Conservation (phyloP, 164 flowering plant genomes). For the Umbilicus rupestris region DNA sequence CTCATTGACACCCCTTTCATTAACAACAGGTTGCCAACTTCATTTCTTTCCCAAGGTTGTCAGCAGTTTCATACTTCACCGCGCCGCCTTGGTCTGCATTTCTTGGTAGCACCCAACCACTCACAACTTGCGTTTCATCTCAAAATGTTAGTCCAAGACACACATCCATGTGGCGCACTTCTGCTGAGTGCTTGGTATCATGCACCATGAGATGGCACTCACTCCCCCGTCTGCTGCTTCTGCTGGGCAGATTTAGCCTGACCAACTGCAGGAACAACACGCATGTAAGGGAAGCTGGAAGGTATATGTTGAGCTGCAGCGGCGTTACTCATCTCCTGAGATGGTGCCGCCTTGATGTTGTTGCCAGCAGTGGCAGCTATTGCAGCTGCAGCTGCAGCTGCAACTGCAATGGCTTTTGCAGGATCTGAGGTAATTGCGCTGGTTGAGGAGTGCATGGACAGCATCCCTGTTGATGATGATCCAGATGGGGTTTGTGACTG, state of each 20-base stretch:
- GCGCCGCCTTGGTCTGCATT: no score
- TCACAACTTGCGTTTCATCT: no score
- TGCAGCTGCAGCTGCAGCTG: constrained; percentile 43
- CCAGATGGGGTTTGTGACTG: constrained; percentile 30
- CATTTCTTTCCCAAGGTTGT: no score
- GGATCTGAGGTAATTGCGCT: constrained; percentile 22
- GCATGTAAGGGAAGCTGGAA: no score
- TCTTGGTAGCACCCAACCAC: no score
- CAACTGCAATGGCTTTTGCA: constrained; percentile 62
- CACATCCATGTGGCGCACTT: no score
- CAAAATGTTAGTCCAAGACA: no score
- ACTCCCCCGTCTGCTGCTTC: constrained; percentile 80
- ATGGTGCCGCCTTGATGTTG: constrained; percentile 39
- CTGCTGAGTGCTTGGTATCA: neutral
- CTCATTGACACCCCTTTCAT: no score
- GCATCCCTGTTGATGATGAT: constrained; percentile 44
- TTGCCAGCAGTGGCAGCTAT: no score
- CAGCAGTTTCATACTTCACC: no score
- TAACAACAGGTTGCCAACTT: no score
- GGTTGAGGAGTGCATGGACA: constrained; percentile 32
- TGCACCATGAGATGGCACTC: neutral
- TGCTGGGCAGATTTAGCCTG: constrained; percentile 44
- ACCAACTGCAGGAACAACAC: constrained; percentile 26
- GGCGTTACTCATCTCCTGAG: constrained; percentile 32
- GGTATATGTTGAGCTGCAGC: constrained; percentile 27